Evolutionary conservation across 73 alveolate genomes (phyloP), one percentile per base, ranked within the genome.

Genomic region (Urostyla sp.): DNA sequence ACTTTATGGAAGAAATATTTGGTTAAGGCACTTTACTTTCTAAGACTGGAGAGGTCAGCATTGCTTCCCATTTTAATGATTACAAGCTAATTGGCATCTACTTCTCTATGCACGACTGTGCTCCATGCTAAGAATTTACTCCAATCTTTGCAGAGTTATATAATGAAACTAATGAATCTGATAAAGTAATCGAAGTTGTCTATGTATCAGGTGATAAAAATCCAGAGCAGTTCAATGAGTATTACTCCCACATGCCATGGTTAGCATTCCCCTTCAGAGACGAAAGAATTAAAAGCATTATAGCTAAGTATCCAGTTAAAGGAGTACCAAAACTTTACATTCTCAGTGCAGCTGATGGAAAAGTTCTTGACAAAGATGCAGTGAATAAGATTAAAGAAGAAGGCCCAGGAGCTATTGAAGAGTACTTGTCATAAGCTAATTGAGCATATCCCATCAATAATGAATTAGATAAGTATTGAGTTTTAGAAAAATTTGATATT

Each of bases 91-190:
- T 75, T 23, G 92, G 94, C 32, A 36, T 92, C 72, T 94, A 94
- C 84, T 91, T 91, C 82, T 75, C 94, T 8, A 96, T 96, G 60
- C 72, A 84, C 85, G 80, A 95, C 92, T 94, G 98, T 72, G 96
- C 98, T 50, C 98, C 99, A 20, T 91, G 98, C 88, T 24, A 81
- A 27, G 89, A 81, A 44, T 95, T 95, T 86, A 95, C 94, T 51
- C 97, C 97, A 75, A 56, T 91, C 73, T 54, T 93, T 51, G 85
- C 81, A 36, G 97, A 95, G 15, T 87, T 93, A 57, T 95, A 95
- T 83, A 91, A 93, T 75, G 97, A 95, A 52, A 84, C 84, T 34
- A 93, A 93, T 85, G 89, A 74, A 23, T 90, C 89, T 40, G 84
- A 73, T 40, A 83, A 88, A 78, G 63, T 73, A 35, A 32, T 94